Evolutionary conservation across 1,139 yeast species (phyloP), one percentile per base, ranked within the genome.

Genomic region (Candida sojae): DNA sequence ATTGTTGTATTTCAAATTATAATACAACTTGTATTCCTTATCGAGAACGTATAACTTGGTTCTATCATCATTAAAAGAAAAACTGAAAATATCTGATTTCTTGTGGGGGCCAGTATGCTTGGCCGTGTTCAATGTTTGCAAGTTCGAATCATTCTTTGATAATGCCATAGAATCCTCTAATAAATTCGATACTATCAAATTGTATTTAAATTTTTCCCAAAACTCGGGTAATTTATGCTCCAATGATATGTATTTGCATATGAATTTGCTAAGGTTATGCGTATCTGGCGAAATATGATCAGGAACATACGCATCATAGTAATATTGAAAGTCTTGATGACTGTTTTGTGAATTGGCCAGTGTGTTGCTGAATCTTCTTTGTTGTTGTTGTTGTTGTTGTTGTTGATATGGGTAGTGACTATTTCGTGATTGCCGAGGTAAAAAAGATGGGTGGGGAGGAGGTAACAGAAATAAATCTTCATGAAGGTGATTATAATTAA

Each of bases 161-260:
- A 75, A 57, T 34, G 72, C 67, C 71, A 75, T 70, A 1, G 77
- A 61, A 51, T 73, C 74, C 45, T 75, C 79, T 41, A 76, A 57
- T n/a, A 76, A 59, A 48, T 70, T 70, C 2, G 79, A 73, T 4
- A 71, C 60, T 2, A 76, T 62, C 34, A 76, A 57, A 51, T 63
- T 68, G 54, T 75, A 76, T 55, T 73, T 74, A 63, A 73, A 71
- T 49, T 66, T 66, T 51, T 76, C 80, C 73, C 74, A 68, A 50
- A 73, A 73, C 47, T 63, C 64, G 12, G 46, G 49, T 5, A 49
- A 8, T 56, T 51, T 42, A 26, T 48, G 40, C 12, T 54, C 55
- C 43, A 70, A 46, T 2, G 61, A 54, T 9, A 72, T 54, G 53
- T 71, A 71, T 48, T 66, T 66, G 17, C 46, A 46, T 33, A 71